Evolutionary conservation across 768 basidiomycete species (phyloP).

Genomic region (Agaricus sinodeliciosus): DNA sequence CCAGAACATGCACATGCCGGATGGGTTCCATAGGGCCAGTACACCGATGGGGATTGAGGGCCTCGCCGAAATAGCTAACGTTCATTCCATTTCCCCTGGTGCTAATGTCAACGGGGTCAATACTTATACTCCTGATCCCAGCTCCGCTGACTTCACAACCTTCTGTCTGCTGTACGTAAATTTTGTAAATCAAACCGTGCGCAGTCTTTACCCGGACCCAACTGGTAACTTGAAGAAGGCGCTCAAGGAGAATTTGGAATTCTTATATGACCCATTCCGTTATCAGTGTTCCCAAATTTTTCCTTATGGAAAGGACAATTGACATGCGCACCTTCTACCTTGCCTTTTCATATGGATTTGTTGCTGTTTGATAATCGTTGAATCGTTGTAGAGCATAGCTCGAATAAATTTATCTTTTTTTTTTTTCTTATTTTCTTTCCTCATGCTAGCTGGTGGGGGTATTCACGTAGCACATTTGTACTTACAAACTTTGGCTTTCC

Average conservation of each 20-base stretch:
- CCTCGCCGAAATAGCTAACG: conserved; percentile 1
- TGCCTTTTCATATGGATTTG: background rate
- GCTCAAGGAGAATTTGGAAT: conserved; percentile 11
- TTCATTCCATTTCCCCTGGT: conserved; percentile 13
- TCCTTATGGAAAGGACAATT: conserved; percentile 10
- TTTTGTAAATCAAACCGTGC: conserved; percentile 13
- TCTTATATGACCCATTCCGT: conserved; percentile 2
- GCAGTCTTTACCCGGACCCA: conserved; percentile 15
- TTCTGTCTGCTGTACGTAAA: conserved; percentile 14
- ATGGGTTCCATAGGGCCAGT: conserved; percentile 12
- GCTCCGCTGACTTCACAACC: conserved; percentile 7
- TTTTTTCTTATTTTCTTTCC: too few species aligned
- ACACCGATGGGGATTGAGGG: conserved; percentile 3
- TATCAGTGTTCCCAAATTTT: conserved; percentile 11
- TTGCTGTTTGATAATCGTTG: background rate
- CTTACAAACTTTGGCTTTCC: too few species aligned
- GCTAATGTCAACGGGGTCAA: conserved; percentile 10
- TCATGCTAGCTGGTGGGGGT: too few species aligned
- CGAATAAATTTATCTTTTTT: too few species aligned
- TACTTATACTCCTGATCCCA: conserved; percentile 11
- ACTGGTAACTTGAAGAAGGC: conserved; percentile 11
- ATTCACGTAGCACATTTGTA: too few species aligned
- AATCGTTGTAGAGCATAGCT: too few species aligned
- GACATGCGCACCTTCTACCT: background rate
- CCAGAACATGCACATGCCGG: conserved; percentile 14